Conservation (phyloP, 2,329 filamentous ascomycete species). For the Fusarium decemcellulare region DNA sequence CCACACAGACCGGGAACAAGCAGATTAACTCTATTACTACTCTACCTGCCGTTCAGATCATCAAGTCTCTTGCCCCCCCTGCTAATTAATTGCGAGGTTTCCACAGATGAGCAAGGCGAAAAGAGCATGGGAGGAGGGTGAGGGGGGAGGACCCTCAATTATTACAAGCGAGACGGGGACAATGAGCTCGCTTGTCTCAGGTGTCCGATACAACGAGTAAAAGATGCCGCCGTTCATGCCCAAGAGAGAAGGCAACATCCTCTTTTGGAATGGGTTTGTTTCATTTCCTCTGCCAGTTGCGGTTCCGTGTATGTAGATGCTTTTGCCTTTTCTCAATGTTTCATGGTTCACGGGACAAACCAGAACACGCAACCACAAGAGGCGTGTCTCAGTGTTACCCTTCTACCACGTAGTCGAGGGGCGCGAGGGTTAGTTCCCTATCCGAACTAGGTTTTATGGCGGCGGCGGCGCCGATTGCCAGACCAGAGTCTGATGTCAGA, state of each 20-base stretch:
- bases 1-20: not conserved
- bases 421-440: slow-evolving; percentile 6
- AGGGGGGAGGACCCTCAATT: slow-evolving; percentile 16
- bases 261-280: slow-evolving; percentile 29
- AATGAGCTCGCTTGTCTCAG: slow-evolving; percentile 13
- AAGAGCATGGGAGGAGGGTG: slow-evolving; percentile 3
- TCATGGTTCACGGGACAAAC: slow-evolving; percentile 13
- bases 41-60: slow-evolving; percentile 30
- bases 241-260: slow-evolving; percentile 14
- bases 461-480: no score
- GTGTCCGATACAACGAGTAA: slow-evolving; percentile 4
- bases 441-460: slow-evolving; percentile 24
- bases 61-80: not conserved
- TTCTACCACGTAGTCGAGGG: not conserved
- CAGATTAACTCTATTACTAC: not conserved
- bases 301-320: slow-evolving; percentile 6
- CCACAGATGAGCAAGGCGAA: not conserved
- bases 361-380: slow-evolving; percentile 8
- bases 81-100: not conserved
- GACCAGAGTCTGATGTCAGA: no score
- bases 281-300: slow-evolving; percentile 20
- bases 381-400: slow-evolving; percentile 25
- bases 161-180: not conserved
- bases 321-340: slow-evolving; percentile 6
- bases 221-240: not conserved